Evolutionary conservation across 495 filamentous ascomycete genomes (phyloP), one percentile per base, ranked within the genome.

Genomic region (Beverwykella pulmonaria): DNA sequence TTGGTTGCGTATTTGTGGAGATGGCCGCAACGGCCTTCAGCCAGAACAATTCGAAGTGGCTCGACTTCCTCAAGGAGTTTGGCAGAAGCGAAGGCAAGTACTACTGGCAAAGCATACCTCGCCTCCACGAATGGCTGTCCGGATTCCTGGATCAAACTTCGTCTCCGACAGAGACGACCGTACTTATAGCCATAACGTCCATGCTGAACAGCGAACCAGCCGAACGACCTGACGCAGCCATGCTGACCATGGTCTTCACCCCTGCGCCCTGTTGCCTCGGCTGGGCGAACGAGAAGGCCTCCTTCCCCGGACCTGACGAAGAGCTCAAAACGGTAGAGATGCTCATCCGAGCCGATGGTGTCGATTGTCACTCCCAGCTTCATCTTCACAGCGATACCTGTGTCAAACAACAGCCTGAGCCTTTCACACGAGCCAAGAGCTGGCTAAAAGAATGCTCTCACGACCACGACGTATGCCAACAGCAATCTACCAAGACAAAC

Each of bases 1-100:
- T 74, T 53, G 71, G 69, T 19, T 71, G 69, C 27, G 71, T 74
- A 4, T 74, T 74, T 48, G 29, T 66, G 10, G 71, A 74, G 63
- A 69, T 74, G 69, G 61, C 61, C 5, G n/a, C 26, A 22, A 54
- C 30, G n/a, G 57, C 61, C 15, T 50, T 61, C 34, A 29, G 44
- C 19, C 39, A 65, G 19, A 26, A 36, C 17, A 61, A 62, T 26
- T 17, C 39, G 23, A 25, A 58, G n/a, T 68, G 63, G 57, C 65
- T 44, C 20, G 56, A 57, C 0, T 65, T 71, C 55, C 69, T 49
- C 23, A 26, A 52, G 6, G 69, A 71, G 36, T 71, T 68, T 59
- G 19, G 49, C 19, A 55, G 54, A 14, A 29, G 36, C 20, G 61
- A 36, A 36, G 49, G 54, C 54, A 71, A 71, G 25, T 65, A 46